Conservation (phyloP, 2,329 filamentous ascomycete genomes). For the Seiridium unicorne region DNA sequence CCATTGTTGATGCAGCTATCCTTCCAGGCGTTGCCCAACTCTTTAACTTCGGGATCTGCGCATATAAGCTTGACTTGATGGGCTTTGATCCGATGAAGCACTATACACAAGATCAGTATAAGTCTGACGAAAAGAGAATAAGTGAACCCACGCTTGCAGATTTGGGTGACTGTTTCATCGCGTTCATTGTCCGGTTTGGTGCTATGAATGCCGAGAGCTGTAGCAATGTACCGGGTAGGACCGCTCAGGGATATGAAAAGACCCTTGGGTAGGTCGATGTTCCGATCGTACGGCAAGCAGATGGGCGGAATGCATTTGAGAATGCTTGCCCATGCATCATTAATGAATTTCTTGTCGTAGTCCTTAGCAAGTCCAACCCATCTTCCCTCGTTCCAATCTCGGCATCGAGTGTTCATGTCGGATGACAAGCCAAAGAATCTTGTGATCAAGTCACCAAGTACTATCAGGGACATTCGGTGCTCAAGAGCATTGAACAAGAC, state of each 20-base stretch:
- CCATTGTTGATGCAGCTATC: too few species aligned
- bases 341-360: background rate
- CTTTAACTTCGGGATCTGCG: too few species aligned
- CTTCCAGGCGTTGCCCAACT: too few species aligned
- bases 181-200: too few species aligned
- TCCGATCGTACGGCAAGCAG: background rate
- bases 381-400: conserved; percentile 21
- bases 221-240: background rate
- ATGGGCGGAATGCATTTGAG: background rate
- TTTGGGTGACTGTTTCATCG: background rate
- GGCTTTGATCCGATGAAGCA: background rate
- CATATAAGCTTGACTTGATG: background rate
- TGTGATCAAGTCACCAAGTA: conserved; percentile 21
- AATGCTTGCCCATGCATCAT: background rate
- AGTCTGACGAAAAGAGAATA: too few species aligned
- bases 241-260: background rate
- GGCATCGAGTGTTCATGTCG: conserved; percentile 19
- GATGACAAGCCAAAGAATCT: conserved; percentile 16
- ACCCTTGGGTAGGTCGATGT: background rate
- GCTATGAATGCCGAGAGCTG: background rate
- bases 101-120: background rate
- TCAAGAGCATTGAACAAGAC: conserved; percentile 27
- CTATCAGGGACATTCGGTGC: conserved; percentile 22
- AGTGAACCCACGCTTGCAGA: background rate
- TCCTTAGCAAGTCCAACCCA: background rate